phyloP scores from a whole-genome alignment of 2,329 filamentous ascomycete species.

The Exophiala bonariae region DNA sequence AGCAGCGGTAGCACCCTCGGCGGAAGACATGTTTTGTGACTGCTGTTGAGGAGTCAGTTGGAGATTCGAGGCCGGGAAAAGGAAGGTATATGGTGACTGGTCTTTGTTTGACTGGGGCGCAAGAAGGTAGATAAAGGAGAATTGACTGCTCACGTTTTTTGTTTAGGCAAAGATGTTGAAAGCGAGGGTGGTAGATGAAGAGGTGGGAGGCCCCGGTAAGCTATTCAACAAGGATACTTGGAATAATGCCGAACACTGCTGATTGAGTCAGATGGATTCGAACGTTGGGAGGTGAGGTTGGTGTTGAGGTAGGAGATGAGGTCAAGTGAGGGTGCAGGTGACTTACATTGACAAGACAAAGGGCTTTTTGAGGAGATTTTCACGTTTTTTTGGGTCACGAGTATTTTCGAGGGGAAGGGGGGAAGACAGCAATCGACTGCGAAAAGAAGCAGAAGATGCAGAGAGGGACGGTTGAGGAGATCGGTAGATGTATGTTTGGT shows the following conservation, averaged over 20 bases:
- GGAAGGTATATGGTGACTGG: neutral
- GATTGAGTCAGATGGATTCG: constrained; percentile 11
- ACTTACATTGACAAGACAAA: constrained; percentile 24
- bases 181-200: constrained; percentile 10
- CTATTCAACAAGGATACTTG: constrained; percentile 10
- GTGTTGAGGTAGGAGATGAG: constrained; percentile 1
- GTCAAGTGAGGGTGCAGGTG: constrained; percentile 2
- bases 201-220: neutral
- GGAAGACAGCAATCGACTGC: constrained; percentile 30
- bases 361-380: constrained; percentile 40
- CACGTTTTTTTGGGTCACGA: constrained; percentile 36
- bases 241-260: constrained; percentile 23
- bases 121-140: constrained; percentile 5
- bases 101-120: neutral
- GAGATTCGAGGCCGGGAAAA: neutral
- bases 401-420: constrained; percentile 33
- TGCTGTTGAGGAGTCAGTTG: constrained; percentile 65
- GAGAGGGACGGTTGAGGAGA: constrained; percentile 22
- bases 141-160: constrained; percentile 23
- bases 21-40: constrained; percentile 64
- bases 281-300: constrained; percentile 25
- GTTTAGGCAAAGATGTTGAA: constrained; percentile 8
- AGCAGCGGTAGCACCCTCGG: constrained; percentile 73
- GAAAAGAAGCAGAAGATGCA: constrained; percentile 24
- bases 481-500: constrained; percentile 13